phyloP scores from a whole-genome alignment of 2,329 filamentous ascomycete genomes.

The Alternaria triticimaculans region DNA sequence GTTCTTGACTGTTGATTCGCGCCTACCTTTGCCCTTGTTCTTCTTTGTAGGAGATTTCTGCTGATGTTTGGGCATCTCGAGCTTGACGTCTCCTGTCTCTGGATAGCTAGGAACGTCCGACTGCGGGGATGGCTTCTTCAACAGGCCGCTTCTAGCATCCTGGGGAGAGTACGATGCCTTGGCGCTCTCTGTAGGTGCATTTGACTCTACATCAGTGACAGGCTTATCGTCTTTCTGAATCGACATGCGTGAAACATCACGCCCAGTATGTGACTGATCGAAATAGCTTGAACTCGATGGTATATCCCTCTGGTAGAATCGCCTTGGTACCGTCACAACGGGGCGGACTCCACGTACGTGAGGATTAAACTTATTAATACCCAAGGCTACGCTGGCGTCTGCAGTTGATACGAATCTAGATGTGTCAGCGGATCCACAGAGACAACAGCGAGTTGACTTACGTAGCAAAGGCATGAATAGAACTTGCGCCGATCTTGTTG shows the following conservation, averaged over 20 bases:
- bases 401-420: constrained; percentile 21
- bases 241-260: neutral
- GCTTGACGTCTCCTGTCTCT: constrained; percentile 20
- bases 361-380: constrained; percentile 10
- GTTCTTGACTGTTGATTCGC: neutral
- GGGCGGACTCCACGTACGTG: constrained; percentile 16
- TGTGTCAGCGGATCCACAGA: constrained; percentile 9
- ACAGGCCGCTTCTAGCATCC: constrained; percentile 45
- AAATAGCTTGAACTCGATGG: neutral
- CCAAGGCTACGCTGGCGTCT: constrained; percentile 22
- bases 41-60: constrained; percentile 20
- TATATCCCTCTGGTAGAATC: constrained; percentile 24
- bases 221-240: constrained; percentile 3
- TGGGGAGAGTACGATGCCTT: constrained; percentile 42
- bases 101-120: neutral
- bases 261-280: neutral
- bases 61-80: constrained; percentile 23
- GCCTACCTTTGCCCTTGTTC: neutral
- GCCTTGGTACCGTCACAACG: constrained; percentile 28
- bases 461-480: constrained; percentile 28
- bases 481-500: neutral
- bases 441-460: constrained; percentile 9
- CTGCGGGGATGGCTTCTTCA: constrained; percentile 14
- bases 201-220: neutral
- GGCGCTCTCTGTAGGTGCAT: neutral